Evolutionary conservation across 176 grass and related monocot genomes (phyloP), one percentile per base, ranked within the genome.

Genomic region (Zea luxurians): DNA sequence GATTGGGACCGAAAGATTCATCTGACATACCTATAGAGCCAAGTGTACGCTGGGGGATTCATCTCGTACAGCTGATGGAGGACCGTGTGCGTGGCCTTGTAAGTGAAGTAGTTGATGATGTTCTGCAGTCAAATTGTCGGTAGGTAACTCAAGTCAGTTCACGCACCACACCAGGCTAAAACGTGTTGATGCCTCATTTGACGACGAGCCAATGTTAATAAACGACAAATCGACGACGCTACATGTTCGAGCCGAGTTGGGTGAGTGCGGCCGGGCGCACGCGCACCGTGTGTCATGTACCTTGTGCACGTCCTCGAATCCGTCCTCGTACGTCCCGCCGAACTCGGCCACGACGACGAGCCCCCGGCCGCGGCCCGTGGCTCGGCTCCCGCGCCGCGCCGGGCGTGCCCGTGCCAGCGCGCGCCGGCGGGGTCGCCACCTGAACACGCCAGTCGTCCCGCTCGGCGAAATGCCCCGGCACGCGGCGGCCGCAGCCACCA

Each of bases 31-130:
- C 83, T 88, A 40, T 94, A 98, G 9, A 98, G 85, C 89, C 91
- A 94, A 62, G 82, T 81, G 13, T 98, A 98, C 8, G 68, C 69
- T 5, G 88, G 96, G 7, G 96, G 96, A 3, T 98, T 98, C 96
- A 98, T 94, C 84, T 98, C 96, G 64, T 98, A 92, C 55, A 98
- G 80, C 57, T 98, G 96, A 40, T 94, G 76, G 74, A 98, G 92
- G 75, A 98, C 96, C 10, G 92, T 98, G 68, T 83, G 83, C 66
- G 86, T 87, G 53, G 96, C 96, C 89, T 98, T 98, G 78, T 94
- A 94, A 18, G 96, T 98, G 83, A 98, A 94, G 87, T 94, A 98
- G 61, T 92, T 89, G 35, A 92, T 86, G 50, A 95, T 80, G 73
- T 98, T 88, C 96, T 98, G 38, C 27, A 27, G 27, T 27, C 27